Evolutionary conservation across 306 rosid genomes (phyloP).

Genomic region (Arachis stenosperma): DNA sequence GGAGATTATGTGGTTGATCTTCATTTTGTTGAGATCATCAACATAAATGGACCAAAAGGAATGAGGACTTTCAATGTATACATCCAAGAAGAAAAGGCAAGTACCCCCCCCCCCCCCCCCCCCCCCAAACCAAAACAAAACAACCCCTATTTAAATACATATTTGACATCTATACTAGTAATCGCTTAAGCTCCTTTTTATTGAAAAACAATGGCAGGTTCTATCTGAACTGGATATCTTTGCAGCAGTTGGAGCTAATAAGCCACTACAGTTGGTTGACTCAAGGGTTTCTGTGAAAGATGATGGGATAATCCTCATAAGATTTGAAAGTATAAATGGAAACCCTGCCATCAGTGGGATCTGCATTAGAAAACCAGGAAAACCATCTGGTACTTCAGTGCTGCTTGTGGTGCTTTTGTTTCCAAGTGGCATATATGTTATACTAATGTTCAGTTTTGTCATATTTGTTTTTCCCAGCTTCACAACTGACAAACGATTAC

Average conservation of each 20-base stretch:
- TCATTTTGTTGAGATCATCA: constrained; percentile 80
- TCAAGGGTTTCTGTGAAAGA: constrained; percentile 68
- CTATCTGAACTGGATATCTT: constrained; percentile 76
- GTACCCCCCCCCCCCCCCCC: not conserved
- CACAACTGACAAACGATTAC: constrained; percentile 48
- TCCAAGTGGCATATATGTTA: constrained; percentile 15
- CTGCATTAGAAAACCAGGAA: constrained; percentile 64
- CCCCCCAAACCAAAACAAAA: too few relatives aligned
- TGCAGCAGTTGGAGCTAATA: constrained; percentile 82
- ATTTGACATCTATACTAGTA: constrained; percentile 17
- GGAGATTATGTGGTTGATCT: constrained; percentile 76
- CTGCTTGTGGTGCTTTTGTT: constrained; percentile 14
- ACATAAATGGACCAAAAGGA: constrained; percentile 85
- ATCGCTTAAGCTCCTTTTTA: constrained; percentile 27
- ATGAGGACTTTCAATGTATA: constrained; percentile 78
- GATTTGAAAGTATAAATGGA: constrained; percentile 80
- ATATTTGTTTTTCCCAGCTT: constrained; percentile 50
- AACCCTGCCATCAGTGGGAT: constrained; percentile 83
- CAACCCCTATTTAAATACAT: not conserved
- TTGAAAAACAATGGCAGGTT: constrained; percentile 57
- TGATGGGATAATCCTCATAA: constrained; percentile 57
- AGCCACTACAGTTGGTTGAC: constrained; percentile 69
- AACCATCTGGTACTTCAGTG: constrained; percentile 51
- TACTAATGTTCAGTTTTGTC: constrained; percentile 15
- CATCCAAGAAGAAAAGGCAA: constrained; percentile 80